These are phyloP conservation scores for Fusarium haematococcum DNA, from an alignment of 2,329 filamentous ascomycete genomes.

Conservation along the genomic window DNA sequence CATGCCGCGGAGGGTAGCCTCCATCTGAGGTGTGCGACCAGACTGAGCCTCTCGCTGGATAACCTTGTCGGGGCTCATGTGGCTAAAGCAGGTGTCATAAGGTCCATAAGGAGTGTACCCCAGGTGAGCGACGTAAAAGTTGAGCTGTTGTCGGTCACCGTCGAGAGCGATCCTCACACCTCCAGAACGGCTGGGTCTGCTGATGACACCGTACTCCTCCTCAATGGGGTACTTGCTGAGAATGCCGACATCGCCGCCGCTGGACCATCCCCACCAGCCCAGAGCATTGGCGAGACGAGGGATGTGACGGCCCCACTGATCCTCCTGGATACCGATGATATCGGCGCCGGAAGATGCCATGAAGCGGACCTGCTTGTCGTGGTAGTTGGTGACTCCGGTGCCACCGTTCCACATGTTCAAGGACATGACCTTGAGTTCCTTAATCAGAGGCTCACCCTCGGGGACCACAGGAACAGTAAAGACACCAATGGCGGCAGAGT, in stretches of 20 bases:
- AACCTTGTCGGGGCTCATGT: conserved; percentile 49
- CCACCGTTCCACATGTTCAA: conserved; percentile 57
- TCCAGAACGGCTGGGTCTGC: conserved; percentile 32
- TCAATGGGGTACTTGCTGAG: conserved; percentile 55
- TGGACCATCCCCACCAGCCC: conserved; percentile 54
- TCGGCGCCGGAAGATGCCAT: conserved; percentile 49
- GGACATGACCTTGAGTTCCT: conserved; percentile 50
- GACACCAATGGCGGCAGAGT: conserved; percentile 41
- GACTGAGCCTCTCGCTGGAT: conserved; percentile 51
- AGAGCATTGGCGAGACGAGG: conserved; percentile 51
- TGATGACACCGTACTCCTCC: conserved; percentile 44
- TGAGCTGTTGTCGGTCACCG: conserved; percentile 46
- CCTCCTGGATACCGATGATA: conserved; percentile 55
- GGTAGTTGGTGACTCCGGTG: conserved; percentile 50
- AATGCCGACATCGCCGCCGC: conserved; percentile 47
- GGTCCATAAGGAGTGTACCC: conserved; percentile 56
- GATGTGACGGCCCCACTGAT: conserved; percentile 44
- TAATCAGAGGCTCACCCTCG: conserved; percentile 45
- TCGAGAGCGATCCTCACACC: conserved; percentile 52
- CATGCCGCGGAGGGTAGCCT: conserved; percentile 50
- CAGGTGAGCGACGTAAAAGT: conserved; percentile 53
- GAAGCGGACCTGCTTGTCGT: conserved; percentile 54
- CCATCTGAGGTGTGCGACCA: conserved; percentile 53
- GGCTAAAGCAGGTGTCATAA: conserved; percentile 57
- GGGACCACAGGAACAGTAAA: conserved; percentile 50